Evolutionary conservation across 495 filamentous ascomycete species (phyloP).

Genomic region (Aspergillus cavernicola): DNA sequence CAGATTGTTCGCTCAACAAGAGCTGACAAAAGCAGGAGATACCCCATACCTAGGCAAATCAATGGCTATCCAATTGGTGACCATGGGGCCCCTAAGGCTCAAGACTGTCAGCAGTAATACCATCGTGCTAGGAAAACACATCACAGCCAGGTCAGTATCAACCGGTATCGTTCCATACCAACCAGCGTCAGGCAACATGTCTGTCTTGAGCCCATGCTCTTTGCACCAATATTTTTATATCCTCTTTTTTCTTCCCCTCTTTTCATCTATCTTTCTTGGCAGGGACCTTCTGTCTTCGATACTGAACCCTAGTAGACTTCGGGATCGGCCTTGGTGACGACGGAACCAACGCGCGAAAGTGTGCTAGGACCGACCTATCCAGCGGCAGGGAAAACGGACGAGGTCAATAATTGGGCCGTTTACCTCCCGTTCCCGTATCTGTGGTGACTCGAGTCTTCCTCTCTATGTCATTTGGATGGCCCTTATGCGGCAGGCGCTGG

Average conservation of each 20-base stretch:
- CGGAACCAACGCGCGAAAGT: background rate
- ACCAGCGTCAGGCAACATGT: background rate
- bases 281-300: background rate
- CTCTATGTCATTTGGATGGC: background rate
- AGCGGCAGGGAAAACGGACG: background rate
- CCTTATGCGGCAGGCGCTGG: conserved; percentile 9
- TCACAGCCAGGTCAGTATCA: background rate
- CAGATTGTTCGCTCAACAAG: background rate
- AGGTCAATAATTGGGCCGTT: conserved; percentile 4
- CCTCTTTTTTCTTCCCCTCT: background rate
- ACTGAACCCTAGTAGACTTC: background rate
- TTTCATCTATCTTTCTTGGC: background rate
- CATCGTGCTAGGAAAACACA: background rate
- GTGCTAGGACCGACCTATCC: background rate
- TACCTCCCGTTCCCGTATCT: background rate
- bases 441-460: background rate
- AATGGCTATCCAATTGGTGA: background rate
- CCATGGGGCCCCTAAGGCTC: background rate
- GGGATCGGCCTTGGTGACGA: too few relatives aligned
- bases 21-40: background rate
- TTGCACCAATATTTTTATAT: background rate
- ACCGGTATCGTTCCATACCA: background rate
- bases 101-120: background rate
- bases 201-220: background rate
- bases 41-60: background rate